Evolutionary conservation across 2,329 filamentous ascomycete genomes (phyloP).

Genomic region (Paecilomyces variotii): DNA sequence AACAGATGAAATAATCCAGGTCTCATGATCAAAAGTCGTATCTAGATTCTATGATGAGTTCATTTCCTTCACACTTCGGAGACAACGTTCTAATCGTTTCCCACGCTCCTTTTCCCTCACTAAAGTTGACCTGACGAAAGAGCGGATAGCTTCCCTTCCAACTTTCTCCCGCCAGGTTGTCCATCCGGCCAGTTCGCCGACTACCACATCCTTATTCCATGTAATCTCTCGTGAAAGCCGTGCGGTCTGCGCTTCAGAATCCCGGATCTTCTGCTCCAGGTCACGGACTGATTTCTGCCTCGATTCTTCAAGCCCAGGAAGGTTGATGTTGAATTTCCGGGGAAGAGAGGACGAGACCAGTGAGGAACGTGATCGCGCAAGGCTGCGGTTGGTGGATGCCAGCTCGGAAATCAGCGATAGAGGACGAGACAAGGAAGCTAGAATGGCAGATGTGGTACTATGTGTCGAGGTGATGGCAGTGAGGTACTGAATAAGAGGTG

Average conservation of each 20-base stretch:
- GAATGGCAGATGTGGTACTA: slow-evolving; percentile 72
- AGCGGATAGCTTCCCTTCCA: slow-evolving; percentile 64
- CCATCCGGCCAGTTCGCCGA: slow-evolving; percentile 86
- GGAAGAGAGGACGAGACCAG: slow-evolving; percentile 53
- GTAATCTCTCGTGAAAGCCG: slow-evolving; percentile 72
- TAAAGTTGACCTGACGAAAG: slow-evolving; percentile 70
- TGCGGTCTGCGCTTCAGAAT: slow-evolving; percentile 61
- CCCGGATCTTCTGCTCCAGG: slow-evolving; percentile 68
- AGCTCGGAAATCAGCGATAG: slow-evolving; percentile 71
- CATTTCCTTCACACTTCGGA: slow-evolving; percentile 51
- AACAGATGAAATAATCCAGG: background rate
- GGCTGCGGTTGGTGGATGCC: slow-evolving; percentile 61
- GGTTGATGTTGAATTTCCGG: slow-evolving; percentile 39
- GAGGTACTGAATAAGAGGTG: slow-evolving; percentile 66
- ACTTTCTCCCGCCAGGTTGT: slow-evolving; percentile 78
- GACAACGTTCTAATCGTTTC: slow-evolving; percentile 69
- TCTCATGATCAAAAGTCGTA: background rate
- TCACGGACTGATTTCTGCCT: slow-evolving; percentile 75
- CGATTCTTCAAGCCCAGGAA: slow-evolving; percentile 66
- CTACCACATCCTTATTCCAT: slow-evolving; percentile 90
- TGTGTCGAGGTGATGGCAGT: slow-evolving; percentile 71
- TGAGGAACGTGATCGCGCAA: slow-evolving; percentile 70
- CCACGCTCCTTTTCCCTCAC: slow-evolving; percentile 71
- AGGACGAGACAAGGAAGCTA: slow-evolving; percentile 71
- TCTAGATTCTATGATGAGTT: background rate